Percentiles rank a stretch among this genome's conserved stretches.
Conservation (phyloP, 129 eudicot genomes). For the Smallanthus sonchifolius region DNA sequence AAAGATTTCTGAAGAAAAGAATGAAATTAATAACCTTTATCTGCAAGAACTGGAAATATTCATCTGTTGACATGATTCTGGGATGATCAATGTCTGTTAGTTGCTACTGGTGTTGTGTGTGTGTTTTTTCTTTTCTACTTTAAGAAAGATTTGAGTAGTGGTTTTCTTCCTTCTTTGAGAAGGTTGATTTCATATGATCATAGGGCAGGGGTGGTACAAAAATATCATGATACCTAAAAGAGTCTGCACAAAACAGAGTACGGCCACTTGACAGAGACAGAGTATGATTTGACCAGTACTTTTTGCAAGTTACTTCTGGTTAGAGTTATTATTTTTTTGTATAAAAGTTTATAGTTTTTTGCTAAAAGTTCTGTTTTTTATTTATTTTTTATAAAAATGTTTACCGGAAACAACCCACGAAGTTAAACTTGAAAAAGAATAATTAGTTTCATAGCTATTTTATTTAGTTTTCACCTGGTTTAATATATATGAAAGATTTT, state of each 20-base stretch:
- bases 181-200: neutral
- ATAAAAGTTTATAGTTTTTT: no score
- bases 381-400: no score
- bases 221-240: neutral
- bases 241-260: neutral
- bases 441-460: no score
- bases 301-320: neutral
- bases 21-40: slow-evolving; percentile 28
- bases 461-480: no score
- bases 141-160: neutral
- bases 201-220: neutral
- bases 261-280: neutral
- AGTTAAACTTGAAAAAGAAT: no score
- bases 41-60: slow-evolving; percentile 29
- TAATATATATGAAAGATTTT: no score
- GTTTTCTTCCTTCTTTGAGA: neutral
- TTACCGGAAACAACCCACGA: no score
- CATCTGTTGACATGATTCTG: slow-evolving; percentile 33
- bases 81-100: no score
- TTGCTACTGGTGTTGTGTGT: neutral
- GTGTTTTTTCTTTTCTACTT: slow-evolving; percentile 1
- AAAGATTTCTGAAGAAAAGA: neutral
- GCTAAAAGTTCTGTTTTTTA: neutral
- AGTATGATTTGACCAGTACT: neutral
- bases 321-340: neutral